Evolutionary conservation across 208 protist species (phyloP).

Genomic region (Leishmania gerbilli): DNA sequence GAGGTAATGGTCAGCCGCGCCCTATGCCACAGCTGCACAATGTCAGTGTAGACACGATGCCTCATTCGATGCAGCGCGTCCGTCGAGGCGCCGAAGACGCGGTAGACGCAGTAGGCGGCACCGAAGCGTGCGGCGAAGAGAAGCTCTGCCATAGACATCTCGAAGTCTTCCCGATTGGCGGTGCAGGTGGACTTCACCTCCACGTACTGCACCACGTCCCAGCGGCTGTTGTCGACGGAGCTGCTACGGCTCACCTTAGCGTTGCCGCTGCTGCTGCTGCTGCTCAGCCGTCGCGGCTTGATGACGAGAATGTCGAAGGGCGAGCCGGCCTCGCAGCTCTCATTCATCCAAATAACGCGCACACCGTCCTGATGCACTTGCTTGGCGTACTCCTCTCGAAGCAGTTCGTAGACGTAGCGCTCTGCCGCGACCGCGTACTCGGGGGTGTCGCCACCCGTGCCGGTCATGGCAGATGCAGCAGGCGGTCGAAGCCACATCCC

Average conservation of each 20-base stretch:
- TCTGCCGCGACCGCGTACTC: constrained; percentile 75
- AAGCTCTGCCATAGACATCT: constrained; percentile 80
- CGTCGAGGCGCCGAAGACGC: constrained; percentile 77
- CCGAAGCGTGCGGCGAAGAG: constrained; percentile 83
- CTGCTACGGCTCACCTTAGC: neutral
- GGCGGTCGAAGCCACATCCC: constrained; percentile 25
- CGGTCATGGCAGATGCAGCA: constrained; percentile 5
- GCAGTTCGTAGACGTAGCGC: constrained; percentile 61
- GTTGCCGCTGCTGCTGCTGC: neutral
- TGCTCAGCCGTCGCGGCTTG: constrained; percentile 17
- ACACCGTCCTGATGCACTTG: constrained; percentile 27
- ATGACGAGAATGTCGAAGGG: constrained; percentile 84
- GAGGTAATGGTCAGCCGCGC: constrained; percentile 71
- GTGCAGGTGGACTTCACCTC: constrained; percentile 88
- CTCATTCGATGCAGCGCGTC: constrained; percentile 48
- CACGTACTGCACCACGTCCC: constrained; percentile 60
- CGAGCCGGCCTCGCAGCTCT: constrained; percentile 52
- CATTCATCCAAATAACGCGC: constrained; percentile 81
- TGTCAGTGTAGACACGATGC: constrained; percentile 52
- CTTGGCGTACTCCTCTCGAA: constrained; percentile 42
- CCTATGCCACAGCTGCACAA: constrained; percentile 64
- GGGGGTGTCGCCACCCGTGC: constrained; percentile 27
- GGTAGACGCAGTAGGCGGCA: constrained; percentile 63
- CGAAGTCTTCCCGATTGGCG: constrained; percentile 61
- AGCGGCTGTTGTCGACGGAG: neutral